Evolutionary conservation across 1,284 basidiomycete genomes (phyloP).

Genomic region (Pulchroboletus neoregius): DNA sequence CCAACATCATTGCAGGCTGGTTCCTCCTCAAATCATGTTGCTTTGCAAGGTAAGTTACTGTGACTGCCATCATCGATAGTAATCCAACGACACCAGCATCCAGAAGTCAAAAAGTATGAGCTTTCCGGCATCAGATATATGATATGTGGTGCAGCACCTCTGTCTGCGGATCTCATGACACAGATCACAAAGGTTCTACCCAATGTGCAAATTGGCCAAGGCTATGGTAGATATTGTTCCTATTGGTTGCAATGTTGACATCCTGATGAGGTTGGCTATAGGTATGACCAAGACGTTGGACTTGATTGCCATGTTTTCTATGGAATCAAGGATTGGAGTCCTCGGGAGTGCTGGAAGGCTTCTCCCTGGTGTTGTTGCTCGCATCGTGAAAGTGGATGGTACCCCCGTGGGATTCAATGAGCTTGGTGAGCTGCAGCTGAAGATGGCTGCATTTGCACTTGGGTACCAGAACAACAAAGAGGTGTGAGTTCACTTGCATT

Average conservation of each 20-base stretch:
- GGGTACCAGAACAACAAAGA: conserved; percentile 56
- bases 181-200: conserved; percentile 56
- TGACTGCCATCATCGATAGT: background rate
- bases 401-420: conserved; percentile 53
- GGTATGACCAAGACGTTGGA: conserved; percentile 57
- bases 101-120: conserved; percentile 63
- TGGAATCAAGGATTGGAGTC: conserved; percentile 45
- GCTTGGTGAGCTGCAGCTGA: conserved; percentile 58
- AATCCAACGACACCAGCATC: conserved; percentile 44
- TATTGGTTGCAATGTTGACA: background rate
- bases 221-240: conserved; percentile 45
- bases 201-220: conserved; percentile 58
- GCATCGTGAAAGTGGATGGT: conserved; percentile 61
- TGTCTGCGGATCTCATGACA: conserved; percentile 60
- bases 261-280: conserved; percentile 14
- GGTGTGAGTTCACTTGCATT: conserved; percentile 47
- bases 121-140: conserved; percentile 56
- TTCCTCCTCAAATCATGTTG: conserved; percentile 67
- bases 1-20: conserved; percentile 42
- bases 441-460: conserved; percentile 53
- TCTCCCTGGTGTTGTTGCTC: conserved; percentile 47
- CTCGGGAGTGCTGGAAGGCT: conserved; percentile 56
- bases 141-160: conserved; percentile 71
- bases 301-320: conserved; percentile 46
- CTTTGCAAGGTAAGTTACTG: conserved; percentile 56